phyloP scores from a whole-genome alignment of 2,329 filamentous ascomycete species.

The Clonostachys byssicola region DNA sequence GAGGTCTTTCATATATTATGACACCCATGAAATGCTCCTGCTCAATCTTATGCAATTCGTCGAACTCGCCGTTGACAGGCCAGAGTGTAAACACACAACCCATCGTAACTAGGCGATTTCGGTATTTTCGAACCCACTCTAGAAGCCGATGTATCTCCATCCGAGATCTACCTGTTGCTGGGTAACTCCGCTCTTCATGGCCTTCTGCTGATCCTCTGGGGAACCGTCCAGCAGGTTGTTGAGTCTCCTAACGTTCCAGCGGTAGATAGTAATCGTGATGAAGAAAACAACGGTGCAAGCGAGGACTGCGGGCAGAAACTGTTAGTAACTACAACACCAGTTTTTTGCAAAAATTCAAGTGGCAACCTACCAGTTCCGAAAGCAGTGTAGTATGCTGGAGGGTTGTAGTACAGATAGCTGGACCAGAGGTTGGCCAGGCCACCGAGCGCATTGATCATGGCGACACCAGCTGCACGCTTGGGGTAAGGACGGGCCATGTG shows the following conservation, averaged over 20 bases:
- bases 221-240: conserved; percentile 11
- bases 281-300: conserved; percentile 11
- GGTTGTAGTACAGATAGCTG: conserved; percentile 52
- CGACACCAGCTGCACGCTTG: conserved; percentile 64
- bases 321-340: not conserved
- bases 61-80: no score
- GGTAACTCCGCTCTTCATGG: conserved; percentile 14
- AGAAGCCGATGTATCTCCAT: conserved; percentile 16
- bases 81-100: no score
- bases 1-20: no score
- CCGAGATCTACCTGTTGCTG: conserved; percentile 14
- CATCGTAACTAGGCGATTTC: no score
- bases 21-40: no score
- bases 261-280: conserved; percentile 12
- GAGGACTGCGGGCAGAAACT: conserved; percentile 4
- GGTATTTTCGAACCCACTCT: not conserved
- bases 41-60: no score
- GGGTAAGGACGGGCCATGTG: conserved; percentile 65
- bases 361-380: conserved; percentile 8
- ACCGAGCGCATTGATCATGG: conserved; percentile 62
- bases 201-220: conserved; percentile 8
- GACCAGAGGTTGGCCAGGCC: conserved; percentile 57
- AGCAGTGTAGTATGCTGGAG: conserved; percentile 12
- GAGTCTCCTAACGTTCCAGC: conserved; percentile 8
- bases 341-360: not conserved